Percentiles rank a stretch among this genome's conserved stretches.
These are phyloP conservation scores for Sinapis alba DNA, from an alignment of 441 rosid genomes.

Conservation along the genomic window DNA sequence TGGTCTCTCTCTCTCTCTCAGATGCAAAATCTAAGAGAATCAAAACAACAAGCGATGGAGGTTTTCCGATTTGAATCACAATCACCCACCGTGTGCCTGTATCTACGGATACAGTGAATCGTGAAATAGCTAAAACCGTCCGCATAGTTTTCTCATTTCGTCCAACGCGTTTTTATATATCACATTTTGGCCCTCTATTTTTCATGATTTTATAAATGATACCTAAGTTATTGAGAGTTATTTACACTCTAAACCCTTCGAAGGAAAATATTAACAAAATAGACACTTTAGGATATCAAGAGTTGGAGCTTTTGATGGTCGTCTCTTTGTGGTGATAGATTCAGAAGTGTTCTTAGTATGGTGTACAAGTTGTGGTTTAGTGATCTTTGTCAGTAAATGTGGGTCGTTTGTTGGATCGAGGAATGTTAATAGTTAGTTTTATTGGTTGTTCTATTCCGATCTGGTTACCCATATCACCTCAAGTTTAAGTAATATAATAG, in stretches of 20 bases:
- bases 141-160: constrained; percentile 17
- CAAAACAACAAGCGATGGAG: neutral
- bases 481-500: no score
- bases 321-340: no score
- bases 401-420: no score
- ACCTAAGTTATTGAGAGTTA: neutral
- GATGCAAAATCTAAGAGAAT: constrained; percentile 5
- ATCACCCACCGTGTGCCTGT: constrained; percentile 24
- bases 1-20: constrained; percentile 10
- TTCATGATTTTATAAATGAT: neutral
- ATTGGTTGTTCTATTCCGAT: no score
- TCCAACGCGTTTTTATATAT: constrained; percentile 19
- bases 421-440: no score
- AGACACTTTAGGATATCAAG: neutral
- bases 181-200: neutral
- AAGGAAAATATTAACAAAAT: neutral
- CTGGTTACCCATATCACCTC: no score
- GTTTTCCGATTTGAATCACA: constrained; percentile 9
- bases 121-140: constrained; percentile 28
- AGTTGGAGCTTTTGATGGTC: no score
- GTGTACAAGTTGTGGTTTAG: no score
- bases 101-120: no score
- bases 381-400: no score
- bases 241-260: neutral
- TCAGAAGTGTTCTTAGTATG: no score